Base-by-base conservation (phyloP, 345 rosid species). In the Eucalyptus guilfoylei region DNA sequence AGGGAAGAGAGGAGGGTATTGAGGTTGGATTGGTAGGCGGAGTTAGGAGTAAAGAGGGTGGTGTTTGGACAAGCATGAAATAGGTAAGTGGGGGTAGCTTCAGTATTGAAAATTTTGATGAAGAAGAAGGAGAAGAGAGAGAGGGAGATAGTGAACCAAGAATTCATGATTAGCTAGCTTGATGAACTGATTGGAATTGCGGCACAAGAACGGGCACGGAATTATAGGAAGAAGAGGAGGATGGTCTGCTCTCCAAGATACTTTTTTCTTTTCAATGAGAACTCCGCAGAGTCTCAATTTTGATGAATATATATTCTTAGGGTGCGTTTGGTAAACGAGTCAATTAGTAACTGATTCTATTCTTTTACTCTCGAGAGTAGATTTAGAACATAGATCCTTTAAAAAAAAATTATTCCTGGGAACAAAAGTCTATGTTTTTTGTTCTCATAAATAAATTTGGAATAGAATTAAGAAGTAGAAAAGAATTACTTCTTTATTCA, bases 121-220 rank as follows among this genome's bases (percentile, higher is more conserved):
- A 69, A 32, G 80, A 69, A 32, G 13, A 69, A 67, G 80, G 19
- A 32, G 76, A 2, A 9, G 24, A 34, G 13, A 37, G 44, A 34
- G 80, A 34, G 8, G 44, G 80, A 9, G 80, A 69, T 34, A 9
- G 80, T 34, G 80, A 69, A 17, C 44, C 42, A 34, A 69, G 80
- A 69, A 17, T 37, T 69, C 80, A 69, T 62, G 34, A 30, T 62
- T 62, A 60, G 69, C 69, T 12, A 60, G 16, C 4, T 30, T 62
- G 69, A 6, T 30, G 69, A 28, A 13, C 9, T 62, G 0, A 13
- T 3, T 12, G 69, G 8, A 28, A 1, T 28, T 28, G 16, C 2
- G 4, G 69, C 0, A 3, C 32, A 2, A 60, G 69, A 60, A 28
- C 0, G 4, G 17, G 14, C 81, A 34, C 26, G 14, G 2, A 72